Percentiles rank a stretch among this genome's conserved stretches.
Evolutionary conservation across 2,329 filamentous ascomycete genomes (phyloP).

Genomic region (Botrytis medusae): DNA sequence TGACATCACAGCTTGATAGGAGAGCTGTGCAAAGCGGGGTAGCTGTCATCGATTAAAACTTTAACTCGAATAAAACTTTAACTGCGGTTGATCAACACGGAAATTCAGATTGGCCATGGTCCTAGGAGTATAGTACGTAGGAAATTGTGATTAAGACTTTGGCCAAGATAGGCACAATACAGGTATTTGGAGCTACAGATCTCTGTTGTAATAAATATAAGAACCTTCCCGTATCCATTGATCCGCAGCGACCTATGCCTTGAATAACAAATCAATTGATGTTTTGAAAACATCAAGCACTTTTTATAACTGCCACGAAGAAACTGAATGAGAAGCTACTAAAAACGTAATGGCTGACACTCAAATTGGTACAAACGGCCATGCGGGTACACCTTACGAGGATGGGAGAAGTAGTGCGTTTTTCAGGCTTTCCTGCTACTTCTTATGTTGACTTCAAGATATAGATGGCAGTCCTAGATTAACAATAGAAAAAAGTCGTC

Average conservation of each 20-base stretch:
- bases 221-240: background rate
- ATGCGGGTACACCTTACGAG: background rate
- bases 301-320: background rate
- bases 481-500: background rate
- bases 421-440: too few species aligned
- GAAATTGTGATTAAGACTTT: background rate
- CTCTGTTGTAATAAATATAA: background rate
- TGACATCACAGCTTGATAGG: background rate
- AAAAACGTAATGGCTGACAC: background rate
- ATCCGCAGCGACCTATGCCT: background rate
- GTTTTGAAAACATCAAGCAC: background rate
- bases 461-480: background rate
- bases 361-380: background rate
- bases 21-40: conserved; percentile 5
- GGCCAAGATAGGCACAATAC: background rate
- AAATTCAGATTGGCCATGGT: background rate
- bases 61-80: background rate
- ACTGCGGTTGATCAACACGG: background rate
- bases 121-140: background rate
- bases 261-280: background rate
- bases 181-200: background rate
- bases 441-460: background rate
- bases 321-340: background rate
- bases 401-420: background rate
- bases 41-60: background rate